Percentiles rank a stretch among this genome's conserved stretches.
Evolutionary conservation across 345 rosid species (phyloP).

Genomic region (Salix udensis): DNA sequence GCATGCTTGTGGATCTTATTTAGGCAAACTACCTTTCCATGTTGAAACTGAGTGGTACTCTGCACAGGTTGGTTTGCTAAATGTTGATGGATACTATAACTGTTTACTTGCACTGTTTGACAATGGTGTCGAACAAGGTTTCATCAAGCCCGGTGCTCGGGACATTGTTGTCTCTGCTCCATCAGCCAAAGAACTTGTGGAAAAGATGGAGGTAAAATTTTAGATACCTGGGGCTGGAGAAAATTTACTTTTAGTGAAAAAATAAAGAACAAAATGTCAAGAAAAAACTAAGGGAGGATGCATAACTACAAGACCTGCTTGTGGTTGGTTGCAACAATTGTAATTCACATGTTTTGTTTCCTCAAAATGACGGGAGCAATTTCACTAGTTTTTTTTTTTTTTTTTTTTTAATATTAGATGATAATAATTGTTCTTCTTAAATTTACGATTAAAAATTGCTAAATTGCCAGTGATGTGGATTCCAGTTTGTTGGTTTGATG

Average conservation of each 20-base stretch:
- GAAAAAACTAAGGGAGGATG: too few relatives aligned
- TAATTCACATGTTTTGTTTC: neutral
- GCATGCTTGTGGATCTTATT: constrained; percentile 6
- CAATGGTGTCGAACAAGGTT: constrained; percentile 90
- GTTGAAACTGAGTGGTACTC: neutral
- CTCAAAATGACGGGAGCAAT: neutral
- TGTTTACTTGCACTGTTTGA: constrained; percentile 75
- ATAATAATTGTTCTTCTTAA: neutral
- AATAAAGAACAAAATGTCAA: neutral
- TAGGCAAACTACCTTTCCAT: neutral
- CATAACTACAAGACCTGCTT: neutral
- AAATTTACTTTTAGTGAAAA: neutral
- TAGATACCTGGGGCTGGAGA: neutral
- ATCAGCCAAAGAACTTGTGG: constrained; percentile 78
- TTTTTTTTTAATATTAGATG: neutral
- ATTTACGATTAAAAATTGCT: neutral
- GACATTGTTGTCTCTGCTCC: constrained; percentile 78
- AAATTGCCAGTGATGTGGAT: neutral
- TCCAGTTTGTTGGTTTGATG: neutral
- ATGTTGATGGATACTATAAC: constrained; percentile 90
- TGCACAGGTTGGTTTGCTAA: constrained; percentile 81
- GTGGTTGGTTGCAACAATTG: neutral
- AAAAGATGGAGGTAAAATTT: constrained; percentile 79
- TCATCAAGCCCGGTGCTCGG: constrained; percentile 82
- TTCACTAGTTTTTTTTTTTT: neutral